Percentiles rank a stretch among this genome's conserved stretches.
phyloP scores from a whole-genome alignment of 305 asterid species.

The Petunia hybrid region DNA sequence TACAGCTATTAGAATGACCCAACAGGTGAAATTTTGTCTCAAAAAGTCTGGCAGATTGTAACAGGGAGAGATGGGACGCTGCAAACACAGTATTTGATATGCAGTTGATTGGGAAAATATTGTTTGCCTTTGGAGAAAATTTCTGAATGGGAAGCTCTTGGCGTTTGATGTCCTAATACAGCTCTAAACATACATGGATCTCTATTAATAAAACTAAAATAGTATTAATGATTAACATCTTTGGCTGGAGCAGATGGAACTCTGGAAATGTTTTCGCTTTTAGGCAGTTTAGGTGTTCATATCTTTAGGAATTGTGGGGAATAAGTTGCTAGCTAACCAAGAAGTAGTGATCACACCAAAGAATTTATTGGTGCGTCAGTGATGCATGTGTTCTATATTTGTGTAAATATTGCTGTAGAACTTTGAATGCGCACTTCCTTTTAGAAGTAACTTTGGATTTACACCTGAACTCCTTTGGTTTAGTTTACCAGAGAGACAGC shows the following conservation, averaged over 20 bases:
- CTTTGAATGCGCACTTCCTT: background rate
- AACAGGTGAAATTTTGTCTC: slow-evolving; percentile 7
- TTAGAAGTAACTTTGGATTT: background rate
- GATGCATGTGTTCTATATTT: slow-evolving; percentile 26
- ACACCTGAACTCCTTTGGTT: slow-evolving; percentile 20
- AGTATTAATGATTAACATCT: background rate
- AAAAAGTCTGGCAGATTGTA: slow-evolving; percentile 14
- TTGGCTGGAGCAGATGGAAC: slow-evolving; percentile 25
- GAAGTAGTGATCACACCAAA: slow-evolving; percentile 6
- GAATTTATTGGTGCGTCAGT: slow-evolving; percentile 18
- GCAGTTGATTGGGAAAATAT: slow-evolving; percentile 24
- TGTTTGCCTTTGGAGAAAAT: slow-evolving; percentile 1
- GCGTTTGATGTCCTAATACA: background rate
- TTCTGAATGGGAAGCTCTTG: slow-evolving; percentile 8
- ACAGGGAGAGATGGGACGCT: slow-evolving; percentile 2
- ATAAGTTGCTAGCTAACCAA: slow-evolving; percentile 10
- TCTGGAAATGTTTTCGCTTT: slow-evolving; percentile 2
- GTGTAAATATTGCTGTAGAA: slow-evolving; percentile 17
- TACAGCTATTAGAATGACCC: slow-evolving; percentile 16
- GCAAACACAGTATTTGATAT: slow-evolving; percentile 15
- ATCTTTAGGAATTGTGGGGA: background rate
- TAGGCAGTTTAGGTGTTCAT: background rate
- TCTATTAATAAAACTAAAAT: background rate
- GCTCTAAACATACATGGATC: slow-evolving; percentile 14
- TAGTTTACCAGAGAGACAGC: background rate